These are phyloP conservation scores for Crataegus laevigata DNA, from an alignment of 306 rosid species.

Conservation along the genomic window DNA sequence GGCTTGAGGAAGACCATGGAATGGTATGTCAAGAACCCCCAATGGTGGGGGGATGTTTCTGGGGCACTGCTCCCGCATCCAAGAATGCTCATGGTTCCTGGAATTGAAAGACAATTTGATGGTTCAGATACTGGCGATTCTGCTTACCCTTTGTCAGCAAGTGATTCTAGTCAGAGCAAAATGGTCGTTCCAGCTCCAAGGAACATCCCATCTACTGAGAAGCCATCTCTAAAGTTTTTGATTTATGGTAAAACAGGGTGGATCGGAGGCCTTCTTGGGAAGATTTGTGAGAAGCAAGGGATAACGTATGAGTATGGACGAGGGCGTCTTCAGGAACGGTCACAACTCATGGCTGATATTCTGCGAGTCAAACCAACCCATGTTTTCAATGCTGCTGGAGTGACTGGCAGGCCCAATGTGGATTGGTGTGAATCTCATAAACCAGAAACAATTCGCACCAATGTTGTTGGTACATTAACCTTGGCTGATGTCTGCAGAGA, in stretches of 20 bases:
- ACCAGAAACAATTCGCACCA: conserved; percentile 35
- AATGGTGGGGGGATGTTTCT: conserved; percentile 66
- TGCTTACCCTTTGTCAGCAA: background rate
- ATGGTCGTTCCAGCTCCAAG: conserved; percentile 24
- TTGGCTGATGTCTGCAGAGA: conserved; percentile 44
- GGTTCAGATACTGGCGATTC: conserved; percentile 14
- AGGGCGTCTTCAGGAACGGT: conserved; percentile 37
- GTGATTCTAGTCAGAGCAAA: conserved; percentile 10
- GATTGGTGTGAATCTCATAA: conserved; percentile 51
- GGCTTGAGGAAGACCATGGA: conserved; percentile 48
- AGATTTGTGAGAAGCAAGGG: conserved; percentile 41
- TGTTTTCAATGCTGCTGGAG: conserved; percentile 50
- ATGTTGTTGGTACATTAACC: conserved; percentile 34
- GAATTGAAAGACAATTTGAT: conserved; percentile 30
- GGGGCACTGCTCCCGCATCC: conserved; percentile 62
- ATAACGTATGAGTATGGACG: conserved; percentile 37
- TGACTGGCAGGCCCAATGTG: conserved; percentile 40
- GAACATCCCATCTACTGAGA: conserved; percentile 13
- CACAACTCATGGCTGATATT: conserved; percentile 40
- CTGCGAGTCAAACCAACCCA: conserved; percentile 39
- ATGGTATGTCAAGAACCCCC: conserved; percentile 46
- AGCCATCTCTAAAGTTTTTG: conserved; percentile 37
- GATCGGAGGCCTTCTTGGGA: conserved; percentile 49
- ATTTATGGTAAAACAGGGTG: conserved; percentile 50
- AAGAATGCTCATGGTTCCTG: conserved; percentile 50